A percentile compares a stretch with the other conserved stretches of the same genome.
Conservation (phyloP, 2,329 filamentous ascomycete genomes). For the Conoideocrella luteorostrata region DNA sequence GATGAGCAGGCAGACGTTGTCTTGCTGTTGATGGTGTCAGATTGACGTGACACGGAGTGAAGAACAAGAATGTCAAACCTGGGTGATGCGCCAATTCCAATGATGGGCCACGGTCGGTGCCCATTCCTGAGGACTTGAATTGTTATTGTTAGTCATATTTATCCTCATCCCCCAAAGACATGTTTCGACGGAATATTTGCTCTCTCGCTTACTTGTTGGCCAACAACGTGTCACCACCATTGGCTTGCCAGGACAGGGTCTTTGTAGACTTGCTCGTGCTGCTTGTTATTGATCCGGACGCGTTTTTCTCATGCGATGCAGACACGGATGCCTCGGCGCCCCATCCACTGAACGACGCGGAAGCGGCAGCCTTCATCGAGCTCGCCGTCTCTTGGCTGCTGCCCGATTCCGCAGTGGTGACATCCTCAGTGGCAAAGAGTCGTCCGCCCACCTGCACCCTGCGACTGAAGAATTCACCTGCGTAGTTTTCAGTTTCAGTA, state of each 20-base stretch:
- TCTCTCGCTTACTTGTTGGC: too few relatives aligned
- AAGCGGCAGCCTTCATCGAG: constrained; percentile 5
- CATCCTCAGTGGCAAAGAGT: constrained; percentile 8
- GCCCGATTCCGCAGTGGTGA: neutral
- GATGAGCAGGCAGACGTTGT: neutral
- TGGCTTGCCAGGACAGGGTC: constrained; percentile 8
- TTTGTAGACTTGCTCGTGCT: neutral
- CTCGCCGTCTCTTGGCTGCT: neutral
- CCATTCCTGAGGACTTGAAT: constrained; percentile 5
- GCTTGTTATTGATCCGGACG: too few relatives aligned
- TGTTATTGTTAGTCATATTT: too few relatives aligned
- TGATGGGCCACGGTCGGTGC: constrained; percentile 6
- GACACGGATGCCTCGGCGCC: neutral
- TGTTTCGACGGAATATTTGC: too few relatives aligned
- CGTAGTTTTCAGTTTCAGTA: neutral
- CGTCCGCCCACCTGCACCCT: constrained; percentile 7
- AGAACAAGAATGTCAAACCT: neutral
- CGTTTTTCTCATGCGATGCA: neutral
- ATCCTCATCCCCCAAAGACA: too few relatives aligned
- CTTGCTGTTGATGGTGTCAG: constrained; percentile 6
- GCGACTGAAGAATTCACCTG: constrained; percentile 7
- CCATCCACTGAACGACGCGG: constrained; percentile 1
- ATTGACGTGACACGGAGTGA: neutral
- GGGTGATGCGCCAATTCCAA: constrained; percentile 9
- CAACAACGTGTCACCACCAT: constrained; percentile 7